These are phyloP conservation scores for Orbilia blumenaviensis DNA, from an alignment of 2,329 filamentous ascomycete genomes.

Conservation along the genomic window DNA sequence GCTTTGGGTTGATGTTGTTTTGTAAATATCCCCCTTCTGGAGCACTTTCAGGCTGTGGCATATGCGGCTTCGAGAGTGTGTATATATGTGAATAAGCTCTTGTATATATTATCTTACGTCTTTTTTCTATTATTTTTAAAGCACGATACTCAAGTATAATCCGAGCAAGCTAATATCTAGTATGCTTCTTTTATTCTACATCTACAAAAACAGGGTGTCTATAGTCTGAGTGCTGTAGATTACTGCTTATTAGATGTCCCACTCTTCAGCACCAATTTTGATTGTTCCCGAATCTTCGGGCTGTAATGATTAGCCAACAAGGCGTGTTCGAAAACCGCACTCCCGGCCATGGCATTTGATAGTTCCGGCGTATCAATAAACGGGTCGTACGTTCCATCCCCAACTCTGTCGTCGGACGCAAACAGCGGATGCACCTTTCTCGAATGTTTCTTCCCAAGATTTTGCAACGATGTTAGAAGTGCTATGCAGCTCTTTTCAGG, in stretches of 20 bases:
- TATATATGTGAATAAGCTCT: conserved; percentile 29
- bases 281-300: conserved; percentile 70
- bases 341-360: conserved; percentile 45
- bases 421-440: conserved; percentile 85
- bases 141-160: conserved; percentile 12
- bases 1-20: background rate
- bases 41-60: conserved; percentile 4
- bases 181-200: background rate
- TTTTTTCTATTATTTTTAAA: too few relatives aligned
- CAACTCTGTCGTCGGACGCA: conserved; percentile 90
- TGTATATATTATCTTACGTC: conserved; percentile 25
- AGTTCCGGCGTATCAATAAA: conserved; percentile 44
- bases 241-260: conserved; percentile 22
- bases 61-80: background rate
- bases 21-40: conserved; percentile 21
- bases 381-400: conserved; percentile 73
- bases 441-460: conserved; percentile 81
- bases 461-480: conserved; percentile 77
- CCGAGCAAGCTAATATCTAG: background rate
- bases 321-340: conserved; percentile 46
- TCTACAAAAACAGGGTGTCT: background rate
- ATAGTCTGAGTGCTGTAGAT: background rate
- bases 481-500: conserved; percentile 90
- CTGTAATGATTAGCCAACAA: conserved; percentile 84
- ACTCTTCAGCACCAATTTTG: conserved; percentile 39